Evolutionary conservation across 352 stramenopile species (phyloP), one percentile per base, ranked within the genome.

Genomic region (Phytophthora ramorum): DNA sequence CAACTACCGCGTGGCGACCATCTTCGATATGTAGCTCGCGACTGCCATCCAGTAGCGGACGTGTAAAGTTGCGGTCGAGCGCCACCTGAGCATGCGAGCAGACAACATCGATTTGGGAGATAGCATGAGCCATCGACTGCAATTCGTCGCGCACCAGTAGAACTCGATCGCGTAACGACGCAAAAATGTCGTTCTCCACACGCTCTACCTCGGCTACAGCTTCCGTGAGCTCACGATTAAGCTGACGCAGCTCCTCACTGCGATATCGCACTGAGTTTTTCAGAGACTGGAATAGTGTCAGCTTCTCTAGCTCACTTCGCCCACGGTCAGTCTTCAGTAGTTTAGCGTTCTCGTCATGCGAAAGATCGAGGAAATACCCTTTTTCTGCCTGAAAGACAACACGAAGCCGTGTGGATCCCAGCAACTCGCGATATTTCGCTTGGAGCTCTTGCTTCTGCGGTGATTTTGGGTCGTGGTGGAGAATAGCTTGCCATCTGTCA

Each of bases 221-320:
- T 68, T 93, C 81, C 3, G 79, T 63, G 1, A 91, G 45, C 24
- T 89, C 78, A 3, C 71, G 78, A 55, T 93, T 91, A 7, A 92
- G 66, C 22, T 84, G 61, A 2, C 77, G 76, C 20, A 93, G 62
- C 48, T 90, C 85, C 0, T 89, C 73, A 5, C 81, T 89, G 17
- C 83, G 81, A 67, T 90, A 93, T 0, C 85, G 75, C 8, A 86
- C 76, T 14, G 73, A 78, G 44, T 90, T 90, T 35, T 91, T 93
- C 14, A 88, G 53, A 7, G 85, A 91, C 58, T 91, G 83, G 9
- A 92, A 77, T 40, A 92, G 54, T 34, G 58, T 75, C 13, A 89
- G 52, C 9, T 78, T 72, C 1, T 87, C 73, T 1, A 81, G 32
- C 48, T 63, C 63, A 20, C n/a, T 53, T 34, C 62, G 51, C 20